Evolutionary conservation across 148 eudicot species (phyloP), one percentile per base, ranked within the genome.

Genomic region (Chenopodium berlandieri): DNA sequence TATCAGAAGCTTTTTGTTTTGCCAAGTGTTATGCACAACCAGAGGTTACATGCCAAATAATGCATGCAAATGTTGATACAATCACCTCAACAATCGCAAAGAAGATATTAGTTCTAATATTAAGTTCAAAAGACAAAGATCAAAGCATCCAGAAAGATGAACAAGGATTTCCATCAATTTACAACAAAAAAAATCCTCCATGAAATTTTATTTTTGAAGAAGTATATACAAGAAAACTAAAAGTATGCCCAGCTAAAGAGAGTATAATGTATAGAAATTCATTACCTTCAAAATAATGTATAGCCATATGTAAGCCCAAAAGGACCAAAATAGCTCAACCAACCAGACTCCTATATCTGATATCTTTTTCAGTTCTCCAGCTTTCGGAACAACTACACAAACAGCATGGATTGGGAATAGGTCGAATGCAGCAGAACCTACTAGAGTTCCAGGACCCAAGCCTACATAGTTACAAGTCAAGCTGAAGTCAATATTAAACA

Each of bases 361-460:
- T 82, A 95, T 95, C 92, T 92, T 95, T 81, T 95, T 95, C 79
- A 93, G 78, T 70, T 95, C 94, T 87, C 98, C 97, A 85, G 96
- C 93, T 89, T 90, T 95, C 46, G 98, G 97, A 68, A 95, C 94
- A 80, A 95, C 87, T 9, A 95, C 98, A 82, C 98, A 95, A 68
- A 95, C 96, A 60, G 98, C 98, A 82, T 95, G 98, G 81, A 95
- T 95, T 8, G 98, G 98, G 82, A 93, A 95, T 46, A 95, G 90
- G 81, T 95, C 98, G 50, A 95, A 95, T 52, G 98, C 98, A 90
- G 98, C 98, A 69, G 98, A 95, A 83, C 98, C 98, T 85, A 93
- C 98, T 73, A 95, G 96, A 70, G 98, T 93, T 82, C 97, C 98
- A 82, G 97, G 98, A 84, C 97, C 98, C 90, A 95, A 87, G 81